phyloP scores from a whole-genome alignment of 1,284 basidiomycete species.

The Pseudozyma tsukubaensis region DNA sequence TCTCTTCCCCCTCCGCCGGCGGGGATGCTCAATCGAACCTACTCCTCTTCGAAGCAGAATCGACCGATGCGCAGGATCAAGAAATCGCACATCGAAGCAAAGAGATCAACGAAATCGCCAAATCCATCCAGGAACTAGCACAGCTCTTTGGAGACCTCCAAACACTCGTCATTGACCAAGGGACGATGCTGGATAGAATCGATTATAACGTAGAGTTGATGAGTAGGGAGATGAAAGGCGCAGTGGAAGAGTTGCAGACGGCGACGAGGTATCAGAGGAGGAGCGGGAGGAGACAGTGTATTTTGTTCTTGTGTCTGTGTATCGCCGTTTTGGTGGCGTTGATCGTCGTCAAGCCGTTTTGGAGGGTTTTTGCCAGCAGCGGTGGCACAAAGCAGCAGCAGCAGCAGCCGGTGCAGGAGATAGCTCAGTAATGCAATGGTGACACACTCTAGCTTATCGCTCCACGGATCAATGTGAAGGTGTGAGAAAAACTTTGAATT shows the following conservation, averaged over 20 bases:
- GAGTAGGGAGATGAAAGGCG: constrained; percentile 81
- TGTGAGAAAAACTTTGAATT: background rate
- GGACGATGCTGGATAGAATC: constrained; percentile 92
- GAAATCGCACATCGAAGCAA: constrained; percentile 70
- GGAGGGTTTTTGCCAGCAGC: constrained; percentile 17
- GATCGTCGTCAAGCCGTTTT: constrained; percentile 81
- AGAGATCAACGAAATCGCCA: constrained; percentile 90
- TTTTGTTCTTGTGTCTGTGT: constrained; percentile 87
- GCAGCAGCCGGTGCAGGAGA: background rate
- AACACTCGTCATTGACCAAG: constrained; percentile 94
- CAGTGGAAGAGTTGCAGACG: constrained; percentile 83
- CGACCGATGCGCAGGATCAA: constrained; percentile 6
- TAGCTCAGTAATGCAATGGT: background rate
- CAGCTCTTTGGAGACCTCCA: constrained; percentile 96
- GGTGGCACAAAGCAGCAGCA: background rate
- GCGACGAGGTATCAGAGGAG: constrained; percentile 94
- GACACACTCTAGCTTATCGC: too few species aligned
- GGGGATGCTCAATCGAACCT: constrained; percentile 2
- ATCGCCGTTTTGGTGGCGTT: constrained; percentile 85
- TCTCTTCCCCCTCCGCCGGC: background rate
- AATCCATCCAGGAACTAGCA: constrained; percentile 88
- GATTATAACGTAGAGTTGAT: constrained; percentile 98
- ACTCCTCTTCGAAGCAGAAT: constrained; percentile 28
- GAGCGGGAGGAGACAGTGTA: constrained; percentile 89
- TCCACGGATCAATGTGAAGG: background rate